Percentiles rank a stretch among this genome's conserved stretches.
These are phyloP conservation scores for Auriscalpium orientale DNA, from an alignment of 768 basidiomycete species.

Conservation along the genomic window DNA sequence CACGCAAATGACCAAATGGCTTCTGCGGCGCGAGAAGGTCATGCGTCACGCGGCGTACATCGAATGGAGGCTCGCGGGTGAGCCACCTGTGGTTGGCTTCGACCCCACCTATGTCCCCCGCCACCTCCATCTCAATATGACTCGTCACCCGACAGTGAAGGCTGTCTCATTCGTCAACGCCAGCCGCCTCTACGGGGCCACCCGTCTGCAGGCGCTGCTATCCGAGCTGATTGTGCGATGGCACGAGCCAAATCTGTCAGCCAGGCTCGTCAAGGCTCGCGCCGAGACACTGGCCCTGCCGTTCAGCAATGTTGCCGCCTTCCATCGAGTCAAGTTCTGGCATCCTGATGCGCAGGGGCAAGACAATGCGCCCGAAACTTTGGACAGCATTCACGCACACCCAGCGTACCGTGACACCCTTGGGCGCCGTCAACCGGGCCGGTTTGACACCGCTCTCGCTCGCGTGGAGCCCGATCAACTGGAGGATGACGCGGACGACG, in stretches of 20 bases:
- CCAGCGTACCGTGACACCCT: background rate
- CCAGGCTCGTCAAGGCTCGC: background rate
- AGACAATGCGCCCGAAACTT: background rate
- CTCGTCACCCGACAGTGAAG: background rate
- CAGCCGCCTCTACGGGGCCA: background rate
- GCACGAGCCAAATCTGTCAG: background rate
- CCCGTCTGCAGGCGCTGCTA: background rate
- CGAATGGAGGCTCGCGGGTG: conserved; percentile 11
- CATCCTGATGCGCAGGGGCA: background rate
- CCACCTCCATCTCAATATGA: background rate
- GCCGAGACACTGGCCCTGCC: background rate
- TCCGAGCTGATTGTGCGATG: background rate
- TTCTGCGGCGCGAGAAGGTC: conserved; percentile 26
- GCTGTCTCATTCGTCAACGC: background rate
- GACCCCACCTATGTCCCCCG: background rate
- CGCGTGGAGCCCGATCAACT: background rate
- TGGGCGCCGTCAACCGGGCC: background rate
- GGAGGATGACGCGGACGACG: background rate
- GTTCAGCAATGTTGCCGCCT: background rate
- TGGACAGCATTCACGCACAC: background rate
- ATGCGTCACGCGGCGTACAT: conserved; percentile 7
- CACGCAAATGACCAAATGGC: conserved; percentile 32
- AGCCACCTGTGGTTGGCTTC: background rate
- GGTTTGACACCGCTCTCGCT: background rate
- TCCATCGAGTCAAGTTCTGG: background rate